Conservation (phyloP, 345 rosid species). For the Eucalyptus cloeziana region DNA sequence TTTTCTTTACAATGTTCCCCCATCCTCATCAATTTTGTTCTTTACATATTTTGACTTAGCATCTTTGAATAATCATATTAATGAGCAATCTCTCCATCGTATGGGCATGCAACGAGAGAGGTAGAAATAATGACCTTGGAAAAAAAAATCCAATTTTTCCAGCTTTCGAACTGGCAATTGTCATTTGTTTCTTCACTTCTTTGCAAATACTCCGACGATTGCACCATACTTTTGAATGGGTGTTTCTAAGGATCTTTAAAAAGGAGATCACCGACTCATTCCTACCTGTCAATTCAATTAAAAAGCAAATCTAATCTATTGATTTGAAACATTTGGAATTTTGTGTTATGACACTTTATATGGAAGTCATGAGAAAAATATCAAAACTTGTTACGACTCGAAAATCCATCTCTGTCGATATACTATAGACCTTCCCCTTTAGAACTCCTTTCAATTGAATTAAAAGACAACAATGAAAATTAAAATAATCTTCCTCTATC, state of each 20-base stretch:
- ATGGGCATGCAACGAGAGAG: too few species aligned
- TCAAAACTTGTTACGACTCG: fast-evolving
- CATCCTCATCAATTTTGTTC: neutral
- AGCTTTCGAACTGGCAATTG: too few species aligned
- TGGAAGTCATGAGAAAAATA: neutral
- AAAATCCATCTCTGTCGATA: neutral
- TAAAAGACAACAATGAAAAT: neutral
- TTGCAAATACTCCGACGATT: too few species aligned
- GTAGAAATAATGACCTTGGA: neutral
- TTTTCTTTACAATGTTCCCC: neutral
- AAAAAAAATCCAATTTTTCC: too few species aligned
- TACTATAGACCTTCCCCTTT: neutral
- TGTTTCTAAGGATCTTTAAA: too few species aligned
- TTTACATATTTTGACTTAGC: neutral
- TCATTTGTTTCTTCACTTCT: too few species aligned
- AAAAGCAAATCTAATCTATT: too few species aligned
- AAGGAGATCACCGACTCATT: too few species aligned
- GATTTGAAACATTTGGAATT: neutral
- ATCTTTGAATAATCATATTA: neutral
- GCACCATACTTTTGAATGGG: too few species aligned
- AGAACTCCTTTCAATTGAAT: neutral
- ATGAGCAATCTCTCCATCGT: too few species aligned
- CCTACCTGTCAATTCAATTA: too few species aligned
- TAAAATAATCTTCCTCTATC: neutral
- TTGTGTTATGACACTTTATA: neutral